Evolutionary conservation across 352 stramenopile genomes (phyloP).

Genomic region (Phytophthora fragariaefolia): DNA sequence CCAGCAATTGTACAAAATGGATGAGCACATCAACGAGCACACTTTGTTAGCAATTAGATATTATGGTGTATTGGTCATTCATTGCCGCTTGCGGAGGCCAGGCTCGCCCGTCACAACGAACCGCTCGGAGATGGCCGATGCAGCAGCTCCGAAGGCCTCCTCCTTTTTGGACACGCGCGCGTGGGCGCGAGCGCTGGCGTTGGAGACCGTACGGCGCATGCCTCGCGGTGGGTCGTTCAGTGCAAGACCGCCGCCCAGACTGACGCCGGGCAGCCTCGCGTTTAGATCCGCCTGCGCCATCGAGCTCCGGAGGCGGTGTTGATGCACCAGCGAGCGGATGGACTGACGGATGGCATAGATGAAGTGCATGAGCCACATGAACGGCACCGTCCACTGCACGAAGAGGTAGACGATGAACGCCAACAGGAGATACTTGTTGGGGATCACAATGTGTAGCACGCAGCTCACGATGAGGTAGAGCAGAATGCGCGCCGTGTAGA

Average conservation of each 20-base stretch:
- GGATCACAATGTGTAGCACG: slow-evolving; percentile 84
- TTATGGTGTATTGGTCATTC: slow-evolving; percentile 4
- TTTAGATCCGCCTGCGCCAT: slow-evolving; percentile 68
- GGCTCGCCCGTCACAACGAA: slow-evolving; percentile 64
- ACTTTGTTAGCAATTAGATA: too few species aligned
- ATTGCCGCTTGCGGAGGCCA: slow-evolving; percentile 37
- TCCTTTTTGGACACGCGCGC: slow-evolving; percentile 87
- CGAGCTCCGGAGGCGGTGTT: slow-evolving; percentile 73
- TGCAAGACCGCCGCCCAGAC: slow-evolving; percentile 36
- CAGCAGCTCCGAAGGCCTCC: slow-evolving; percentile 82
- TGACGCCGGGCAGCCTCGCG: slow-evolving; percentile 39
- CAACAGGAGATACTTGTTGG: slow-evolving; percentile 86
- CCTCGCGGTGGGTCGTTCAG: slow-evolving; percentile 49
- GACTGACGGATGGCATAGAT: slow-evolving; percentile 73
- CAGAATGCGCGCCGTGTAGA: slow-evolving; percentile 83
- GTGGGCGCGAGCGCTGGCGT: slow-evolving; percentile 63
- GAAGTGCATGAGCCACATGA: slow-evolving; percentile 72
- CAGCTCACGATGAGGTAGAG: slow-evolving; percentile 86
- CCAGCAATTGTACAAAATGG: too few species aligned
- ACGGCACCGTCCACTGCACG: slow-evolving; percentile 81
- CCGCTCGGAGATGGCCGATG: slow-evolving; percentile 77
- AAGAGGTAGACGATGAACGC: slow-evolving; percentile 83
- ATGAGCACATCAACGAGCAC: too few species aligned
- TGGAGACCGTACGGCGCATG: slow-evolving; percentile 65
- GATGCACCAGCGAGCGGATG: slow-evolving; percentile 72